phyloP scores from a whole-genome alignment of 306 rosid genomes.

The Luffa acutangula region DNA sequence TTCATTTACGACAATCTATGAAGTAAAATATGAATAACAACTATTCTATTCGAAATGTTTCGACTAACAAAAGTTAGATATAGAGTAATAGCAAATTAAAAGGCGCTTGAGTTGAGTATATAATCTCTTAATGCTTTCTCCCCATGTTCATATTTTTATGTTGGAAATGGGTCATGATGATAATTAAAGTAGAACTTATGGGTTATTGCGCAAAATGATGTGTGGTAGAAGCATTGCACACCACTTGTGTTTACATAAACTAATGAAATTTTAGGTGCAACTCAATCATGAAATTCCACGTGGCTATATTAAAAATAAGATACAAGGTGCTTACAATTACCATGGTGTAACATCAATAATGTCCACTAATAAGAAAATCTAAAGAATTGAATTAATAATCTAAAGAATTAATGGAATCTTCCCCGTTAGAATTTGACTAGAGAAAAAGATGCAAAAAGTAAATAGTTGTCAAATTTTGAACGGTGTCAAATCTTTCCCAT shows the following conservation, averaged over 20 bases:
- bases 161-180: not conserved
- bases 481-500: no score
- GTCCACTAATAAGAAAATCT: no score
- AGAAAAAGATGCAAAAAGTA: no score
- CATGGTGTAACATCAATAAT: no score
- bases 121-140: not conserved
- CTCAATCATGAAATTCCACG: not conserved
- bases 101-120: not conserved
- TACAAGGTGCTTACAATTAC: not conserved
- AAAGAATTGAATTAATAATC: no score
- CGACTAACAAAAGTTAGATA: no score
- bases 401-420: no score
- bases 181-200: constrained; percentile 2
- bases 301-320: not conserved
- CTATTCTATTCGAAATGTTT: no score
- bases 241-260: not conserved
- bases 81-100: not conserved
- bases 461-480: no score
- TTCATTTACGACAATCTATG: not conserved
- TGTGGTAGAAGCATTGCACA: not conserved
- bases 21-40: no score
- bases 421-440: no score
- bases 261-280: constrained; percentile 1
- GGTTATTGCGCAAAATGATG: not conserved
- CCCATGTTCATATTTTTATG: not conserved